phyloP scores from a whole-genome alignment of 2,329 filamentous ascomycete species.

The Coniochaeta hoffmannii region DNA sequence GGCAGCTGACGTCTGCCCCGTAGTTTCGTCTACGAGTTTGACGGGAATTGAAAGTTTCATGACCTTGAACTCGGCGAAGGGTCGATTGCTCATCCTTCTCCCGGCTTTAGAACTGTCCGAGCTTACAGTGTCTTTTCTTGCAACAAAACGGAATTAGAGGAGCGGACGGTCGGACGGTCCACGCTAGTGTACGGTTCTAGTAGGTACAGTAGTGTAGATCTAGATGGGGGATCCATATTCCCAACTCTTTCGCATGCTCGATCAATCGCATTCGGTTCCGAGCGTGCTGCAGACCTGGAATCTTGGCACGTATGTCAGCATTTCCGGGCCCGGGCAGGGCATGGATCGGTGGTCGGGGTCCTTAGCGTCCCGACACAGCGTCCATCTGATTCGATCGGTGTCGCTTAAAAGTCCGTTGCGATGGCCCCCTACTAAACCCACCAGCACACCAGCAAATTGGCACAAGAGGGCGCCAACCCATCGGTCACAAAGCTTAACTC shows the following conservation, averaged over 20 bases:
- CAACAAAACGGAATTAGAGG: background rate
- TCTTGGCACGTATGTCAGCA: background rate
- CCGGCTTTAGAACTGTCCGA: background rate
- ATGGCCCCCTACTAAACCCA: background rate
- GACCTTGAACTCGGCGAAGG: no score
- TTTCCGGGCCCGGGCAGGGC: background rate
- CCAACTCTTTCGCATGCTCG: no score
- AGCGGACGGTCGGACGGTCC: background rate
- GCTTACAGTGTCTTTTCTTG: background rate
- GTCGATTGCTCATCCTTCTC: background rate
- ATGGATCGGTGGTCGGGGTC: background rate
- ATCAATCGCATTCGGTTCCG: constrained; percentile 1
- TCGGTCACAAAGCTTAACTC: background rate
- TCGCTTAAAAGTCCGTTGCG: background rate
- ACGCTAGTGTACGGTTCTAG: no score
- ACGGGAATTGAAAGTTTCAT: background rate
- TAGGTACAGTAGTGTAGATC: no score
- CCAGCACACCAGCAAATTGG: background rate
- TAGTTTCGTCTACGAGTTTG: no score
- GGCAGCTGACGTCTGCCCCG: no score
- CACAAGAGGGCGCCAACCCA: background rate
- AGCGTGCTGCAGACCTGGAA: no score
- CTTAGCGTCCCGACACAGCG: background rate
- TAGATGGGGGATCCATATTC: no score
- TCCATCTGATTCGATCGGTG: background rate